Evolutionary conservation across 2,329 filamentous ascomycete species (phyloP), one percentile per base, ranked within the genome.

Genomic region (Huntiella decipiens): DNA sequence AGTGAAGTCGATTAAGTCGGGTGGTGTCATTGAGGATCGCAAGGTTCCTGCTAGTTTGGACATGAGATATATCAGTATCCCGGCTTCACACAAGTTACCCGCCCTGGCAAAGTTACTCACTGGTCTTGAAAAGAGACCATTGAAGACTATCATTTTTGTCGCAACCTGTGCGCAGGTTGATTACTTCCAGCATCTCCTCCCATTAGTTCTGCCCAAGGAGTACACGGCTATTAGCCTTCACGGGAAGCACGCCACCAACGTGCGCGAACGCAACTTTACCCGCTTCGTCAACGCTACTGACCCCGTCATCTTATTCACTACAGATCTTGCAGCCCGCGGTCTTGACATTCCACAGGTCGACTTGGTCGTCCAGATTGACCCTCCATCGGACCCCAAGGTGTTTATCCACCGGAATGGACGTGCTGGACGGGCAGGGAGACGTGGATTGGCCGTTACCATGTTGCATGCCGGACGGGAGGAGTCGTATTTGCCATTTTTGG

Each of bases 121-220:
- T 15, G 68, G 71, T 11, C 61, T 93, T 16, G 68, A 80, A n/a
- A 73, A 82, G 1, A 71, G 68, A 4, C 88, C 88, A 0, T 78
- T 87, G 52, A 86, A 87, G 56, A 81, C 77, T 31, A 95, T 98
- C 45, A 69, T 95, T 45, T 98, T 95, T 58, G 70, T 96, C 16
- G 92, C 87, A 0, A 95, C 88, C 2, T 95, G 91, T 59, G 87
- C 86, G 31, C 82, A 83, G 1, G 91, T 98, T 50, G 88, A 96
- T 60, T 96, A 96, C 62, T 92, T 93, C 58, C 77, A 87, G 50
- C 73, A 85, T 53, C 66, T 93, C 4, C 67, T 98, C 1, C 82
- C 83, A 0, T 62, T 70, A 2, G 63, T 95, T 4, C 64, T 98
- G 0, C 80, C 81, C 1, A 60, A 69, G 6, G 67, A 70, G 1